phyloP scores from a whole-genome alignment of 768 basidiomycete genomes.

The Tricholoma flavovirens region DNA sequence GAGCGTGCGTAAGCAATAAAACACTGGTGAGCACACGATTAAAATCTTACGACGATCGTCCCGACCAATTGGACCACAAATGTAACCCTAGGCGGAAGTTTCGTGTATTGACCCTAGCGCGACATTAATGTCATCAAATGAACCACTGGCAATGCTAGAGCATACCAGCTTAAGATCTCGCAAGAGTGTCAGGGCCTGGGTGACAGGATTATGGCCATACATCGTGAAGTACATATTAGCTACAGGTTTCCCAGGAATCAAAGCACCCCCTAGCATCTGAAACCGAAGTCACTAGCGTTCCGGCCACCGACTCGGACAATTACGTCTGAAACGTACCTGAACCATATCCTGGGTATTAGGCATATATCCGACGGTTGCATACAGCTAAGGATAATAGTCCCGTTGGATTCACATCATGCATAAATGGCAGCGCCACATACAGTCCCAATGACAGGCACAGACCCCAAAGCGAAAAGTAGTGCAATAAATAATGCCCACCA shows the following conservation, averaged over 20 bases:
- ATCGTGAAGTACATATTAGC: conserved; percentile 33
- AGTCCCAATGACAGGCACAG: conserved; percentile 42
- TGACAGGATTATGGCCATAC: conserved; percentile 29
- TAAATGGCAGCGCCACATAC: conserved; percentile 13
- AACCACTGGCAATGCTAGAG: background rate
- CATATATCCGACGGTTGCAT: conserved; percentile 36
- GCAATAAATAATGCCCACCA: conserved; percentile 34
- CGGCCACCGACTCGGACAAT: background rate
- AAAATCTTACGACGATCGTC: conserved; percentile 37
- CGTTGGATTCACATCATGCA: background rate
- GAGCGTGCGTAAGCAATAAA: background rate
- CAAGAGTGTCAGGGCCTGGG: conserved; percentile 22
- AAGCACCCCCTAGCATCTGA: conserved; percentile 40
- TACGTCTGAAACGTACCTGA: conserved; percentile 19
- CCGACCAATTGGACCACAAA: conserved; percentile 50
- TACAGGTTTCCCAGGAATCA: conserved; percentile 40
- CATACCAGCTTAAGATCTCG: conserved; percentile 28
- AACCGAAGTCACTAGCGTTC: background rate
- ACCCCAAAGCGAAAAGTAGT: conserved; percentile 35
- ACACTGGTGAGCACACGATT: background rate
- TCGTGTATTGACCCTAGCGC: conserved; percentile 34
- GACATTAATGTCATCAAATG: conserved; percentile 4
- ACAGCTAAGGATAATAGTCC: conserved; percentile 19
- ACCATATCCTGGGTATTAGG: conserved; percentile 30
- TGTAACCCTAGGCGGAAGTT: conserved; percentile 55